These are phyloP conservation scores for Eucalyptus cloeziana DNA, from an alignment of 345 rosid species.

Conservation along the genomic window DNA sequence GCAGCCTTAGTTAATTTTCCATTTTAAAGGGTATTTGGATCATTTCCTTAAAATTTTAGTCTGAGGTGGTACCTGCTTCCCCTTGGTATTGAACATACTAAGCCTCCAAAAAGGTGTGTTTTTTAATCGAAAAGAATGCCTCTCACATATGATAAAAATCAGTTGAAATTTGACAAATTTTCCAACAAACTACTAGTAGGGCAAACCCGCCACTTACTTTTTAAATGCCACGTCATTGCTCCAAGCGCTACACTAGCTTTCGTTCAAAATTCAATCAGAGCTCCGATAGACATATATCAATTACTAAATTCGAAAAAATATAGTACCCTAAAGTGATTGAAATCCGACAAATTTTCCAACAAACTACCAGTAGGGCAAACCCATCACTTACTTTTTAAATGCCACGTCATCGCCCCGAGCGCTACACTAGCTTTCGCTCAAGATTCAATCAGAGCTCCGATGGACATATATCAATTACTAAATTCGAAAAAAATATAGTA, in stretches of 20 bases:
- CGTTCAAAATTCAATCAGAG: background rate
- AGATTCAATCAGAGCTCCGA: background rate
- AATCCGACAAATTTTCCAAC: background rate
- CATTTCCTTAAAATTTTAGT: background rate
- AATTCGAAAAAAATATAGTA: background rate
- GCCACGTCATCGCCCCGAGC: background rate
- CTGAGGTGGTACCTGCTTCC: background rate
- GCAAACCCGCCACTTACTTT: background rate
- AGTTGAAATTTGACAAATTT: background rate
- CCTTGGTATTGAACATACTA: background rate
- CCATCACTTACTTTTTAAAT: background rate
- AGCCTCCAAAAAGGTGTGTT: background rate
- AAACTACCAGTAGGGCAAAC: background rate
- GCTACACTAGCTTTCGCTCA: background rate
- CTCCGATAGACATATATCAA: background rate
- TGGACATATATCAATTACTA: background rate
- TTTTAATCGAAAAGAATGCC: background rate
- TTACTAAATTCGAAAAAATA: background rate
- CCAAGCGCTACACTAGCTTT: fast-evolving
- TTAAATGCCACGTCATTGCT: background rate
- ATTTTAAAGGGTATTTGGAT: background rate
- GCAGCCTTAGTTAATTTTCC: background rate
- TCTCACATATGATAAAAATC: fast-evolving
- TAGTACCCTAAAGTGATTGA: background rate
- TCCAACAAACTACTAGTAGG: background rate